Conservation (phyloP, 306 rosid species). For the Castanopsis chinensis region DNA sequence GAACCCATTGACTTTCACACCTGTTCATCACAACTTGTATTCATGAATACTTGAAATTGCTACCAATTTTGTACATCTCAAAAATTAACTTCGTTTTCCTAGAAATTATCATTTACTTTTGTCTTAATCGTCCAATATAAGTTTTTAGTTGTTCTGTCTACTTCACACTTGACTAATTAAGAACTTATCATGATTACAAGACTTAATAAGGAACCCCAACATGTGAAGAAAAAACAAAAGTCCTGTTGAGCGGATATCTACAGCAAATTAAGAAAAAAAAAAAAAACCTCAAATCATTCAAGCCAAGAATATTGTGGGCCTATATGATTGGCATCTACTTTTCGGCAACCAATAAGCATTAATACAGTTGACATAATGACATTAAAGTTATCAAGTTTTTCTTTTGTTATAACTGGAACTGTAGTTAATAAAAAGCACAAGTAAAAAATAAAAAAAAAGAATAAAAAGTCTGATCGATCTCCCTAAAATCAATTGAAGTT, state of each 20-base stretch:
- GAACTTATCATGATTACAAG: not conserved
- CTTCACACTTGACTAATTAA: not conserved
- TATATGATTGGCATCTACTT: not conserved
- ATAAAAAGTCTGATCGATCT: not conserved
- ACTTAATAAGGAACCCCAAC: not conserved
- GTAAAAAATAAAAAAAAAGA: not conserved
- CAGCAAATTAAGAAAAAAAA: not conserved
- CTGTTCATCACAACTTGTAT: conserved; percentile 37
- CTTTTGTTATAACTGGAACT: not conserved
- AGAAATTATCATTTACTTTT: not conserved
- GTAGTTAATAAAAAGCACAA: not conserved
- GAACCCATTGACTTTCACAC: conserved; percentile 66
- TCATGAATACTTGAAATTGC: not conserved
- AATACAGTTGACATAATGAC: not conserved
- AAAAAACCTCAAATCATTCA: not conserved
- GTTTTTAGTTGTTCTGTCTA: not conserved
- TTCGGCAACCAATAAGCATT: not conserved
- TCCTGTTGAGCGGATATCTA: not conserved
- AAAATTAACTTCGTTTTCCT: not conserved
- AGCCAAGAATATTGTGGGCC: not conserved
- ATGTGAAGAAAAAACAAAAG: not conserved
- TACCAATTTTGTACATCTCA: too few species aligned
- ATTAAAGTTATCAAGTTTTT: not conserved
- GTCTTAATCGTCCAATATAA: not conserved
- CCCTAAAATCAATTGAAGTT: not conserved